Percentiles rank a stretch among this genome's conserved stretches.
Conservation (phyloP, 441 rosid species). For the Metrosideros polymorpha region DNA sequence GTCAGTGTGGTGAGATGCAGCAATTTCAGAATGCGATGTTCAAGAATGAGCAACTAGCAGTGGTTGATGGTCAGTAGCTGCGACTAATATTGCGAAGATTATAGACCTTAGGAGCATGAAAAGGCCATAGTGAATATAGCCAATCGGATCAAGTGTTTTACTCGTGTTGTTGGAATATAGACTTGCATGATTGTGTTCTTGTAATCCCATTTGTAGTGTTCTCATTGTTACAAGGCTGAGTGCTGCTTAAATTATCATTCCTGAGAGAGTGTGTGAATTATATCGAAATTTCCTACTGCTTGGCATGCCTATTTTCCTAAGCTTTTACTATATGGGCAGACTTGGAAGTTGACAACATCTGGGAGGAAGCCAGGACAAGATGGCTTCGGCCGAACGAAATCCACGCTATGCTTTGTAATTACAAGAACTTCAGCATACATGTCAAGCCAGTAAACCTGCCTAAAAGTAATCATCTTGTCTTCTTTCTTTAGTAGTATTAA, state of each 20-base stretch:
- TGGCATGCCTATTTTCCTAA: neutral
- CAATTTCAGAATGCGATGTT: neutral
- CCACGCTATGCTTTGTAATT: slow-evolving; percentile 70
- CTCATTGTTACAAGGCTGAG: neutral
- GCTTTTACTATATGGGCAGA: slow-evolving; percentile 28
- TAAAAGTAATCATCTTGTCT: slow-evolving; percentile 31
- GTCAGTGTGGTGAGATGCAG: neutral
- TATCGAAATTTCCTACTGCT: neutral
- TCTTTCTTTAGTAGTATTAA: neutral
- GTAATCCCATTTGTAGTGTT: neutral
- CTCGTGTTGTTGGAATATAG: neutral
- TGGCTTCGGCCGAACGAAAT: slow-evolving; percentile 99
- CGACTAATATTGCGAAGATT: neutral
- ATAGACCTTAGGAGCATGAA: neutral
- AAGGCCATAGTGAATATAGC: neutral
- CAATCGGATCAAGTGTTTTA: neutral
- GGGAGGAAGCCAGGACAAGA: slow-evolving; percentile 72
- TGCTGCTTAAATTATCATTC: neutral
- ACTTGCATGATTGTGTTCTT: neutral
- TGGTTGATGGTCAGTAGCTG: neutral
- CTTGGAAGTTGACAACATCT: slow-evolving; percentile 56
- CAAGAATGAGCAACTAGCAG: neutral
- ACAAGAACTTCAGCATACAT: slow-evolving; percentile 51
- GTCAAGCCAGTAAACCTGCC: slow-evolving; percentile 90
- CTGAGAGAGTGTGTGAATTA: neutral